A percentile compares a stretch with the other conserved stretches of the same genome.
These are phyloP conservation scores for Sphaceloma murrayae DNA, from an alignment of 2,329 filamentous ascomycete genomes.

Conservation along the genomic window DNA sequence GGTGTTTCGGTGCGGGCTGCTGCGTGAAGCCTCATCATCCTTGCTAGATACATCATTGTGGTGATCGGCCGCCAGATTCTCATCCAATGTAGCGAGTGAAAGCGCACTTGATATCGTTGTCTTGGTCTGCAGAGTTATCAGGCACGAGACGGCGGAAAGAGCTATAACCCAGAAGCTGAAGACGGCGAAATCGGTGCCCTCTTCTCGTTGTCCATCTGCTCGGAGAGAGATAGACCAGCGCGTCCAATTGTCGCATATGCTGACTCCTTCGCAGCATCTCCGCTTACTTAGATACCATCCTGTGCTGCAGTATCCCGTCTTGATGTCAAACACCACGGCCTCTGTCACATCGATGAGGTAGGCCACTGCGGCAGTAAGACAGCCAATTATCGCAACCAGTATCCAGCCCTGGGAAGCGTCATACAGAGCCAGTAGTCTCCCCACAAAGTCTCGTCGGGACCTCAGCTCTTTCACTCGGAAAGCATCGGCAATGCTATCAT, in stretches of 20 bases:
- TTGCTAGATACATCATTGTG: conserved; percentile 29
- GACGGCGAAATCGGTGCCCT: conserved; percentile 66
- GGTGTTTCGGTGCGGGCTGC: conserved; percentile 35
- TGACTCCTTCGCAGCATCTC: conserved; percentile 49
- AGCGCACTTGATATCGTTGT: conserved; percentile 86
- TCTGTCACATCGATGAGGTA: conserved; percentile 87
- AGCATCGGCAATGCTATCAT: conserved; percentile 91
- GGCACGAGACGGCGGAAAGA: conserved; percentile 63
- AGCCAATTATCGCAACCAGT: conserved; percentile 78
- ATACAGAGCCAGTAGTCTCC: conserved; percentile 64
- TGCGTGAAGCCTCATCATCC: conserved; percentile 28
- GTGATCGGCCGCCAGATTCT: conserved; percentile 69
- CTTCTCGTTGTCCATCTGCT: conserved; percentile 37
- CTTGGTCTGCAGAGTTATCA: conserved; percentile 80
- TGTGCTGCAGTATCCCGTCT: conserved; percentile 71
- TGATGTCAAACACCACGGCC: conserved; percentile 76
- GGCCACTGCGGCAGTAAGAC: conserved; percentile 72
- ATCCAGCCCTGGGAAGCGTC: conserved; percentile 93
- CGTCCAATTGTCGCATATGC: conserved; percentile 50
- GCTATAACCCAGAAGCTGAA: conserved; percentile 64
- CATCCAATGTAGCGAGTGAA: conserved; percentile 78
- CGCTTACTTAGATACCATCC: conserved; percentile 66
- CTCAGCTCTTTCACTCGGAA: conserved; percentile 78
- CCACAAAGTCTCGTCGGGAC: conserved; percentile 71
- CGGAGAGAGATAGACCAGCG: conserved; percentile 54